Base-by-base conservation (phyloP, 768 basidiomycete species). In the Hygrophorus pudorinus region DNA sequence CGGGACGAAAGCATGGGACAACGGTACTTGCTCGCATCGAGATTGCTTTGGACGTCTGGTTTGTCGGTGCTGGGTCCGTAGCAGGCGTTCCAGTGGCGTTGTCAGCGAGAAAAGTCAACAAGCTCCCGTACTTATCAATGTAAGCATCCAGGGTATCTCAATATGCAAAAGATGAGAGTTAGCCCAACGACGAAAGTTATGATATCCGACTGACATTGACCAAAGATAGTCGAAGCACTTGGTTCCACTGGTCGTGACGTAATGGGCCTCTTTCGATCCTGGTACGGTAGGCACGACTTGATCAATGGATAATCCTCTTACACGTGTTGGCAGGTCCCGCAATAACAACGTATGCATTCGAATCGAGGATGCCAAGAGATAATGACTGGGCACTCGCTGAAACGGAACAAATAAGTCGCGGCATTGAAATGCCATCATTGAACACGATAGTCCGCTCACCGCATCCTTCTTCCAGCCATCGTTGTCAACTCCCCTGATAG, bases 401-500 rank as follows among this genome's bases (percentile, higher is more conserved):
- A n/a, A n/a, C n/a, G n/a, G n/a, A n/a, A n/a, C n/a, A n/a, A n/a
- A n/a, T n/a, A n/a, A n/a, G n/a, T n/a, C n/a, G n/a, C n/a, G n/a
- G n/a, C n/a, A n/a, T n/a, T n/a, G n/a, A n/a, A n/a, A n/a, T n/a
- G n/a, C n/a, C n/a, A n/a, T n/a, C n/a, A n/a, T n/a, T n/a, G n/a
- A n/a, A n/a, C n/a, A n/a, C n/a, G n/a, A n/a, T n/a, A n/a, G n/a
- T n/a, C n/a, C 5, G 58, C 74, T 39, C 45, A 83, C 81, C 85
- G 73, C 45, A 88, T 68, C 32, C 86, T 73, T 48, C 86, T 65
- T 11, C 85, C 85, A 31, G 83, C 70, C 86, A 88, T 88, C 2
- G 86, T 89, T 4, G 85, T 88, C 46, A 85, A 59, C 59, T 89
- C 86, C n/a, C n/a, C n/a, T n/a, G n/a, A n/a, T n/a, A n/a, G n/a